phyloP scores from a whole-genome alignment of 495 filamentous ascomycete species.

The Penicillium arizonense region DNA sequence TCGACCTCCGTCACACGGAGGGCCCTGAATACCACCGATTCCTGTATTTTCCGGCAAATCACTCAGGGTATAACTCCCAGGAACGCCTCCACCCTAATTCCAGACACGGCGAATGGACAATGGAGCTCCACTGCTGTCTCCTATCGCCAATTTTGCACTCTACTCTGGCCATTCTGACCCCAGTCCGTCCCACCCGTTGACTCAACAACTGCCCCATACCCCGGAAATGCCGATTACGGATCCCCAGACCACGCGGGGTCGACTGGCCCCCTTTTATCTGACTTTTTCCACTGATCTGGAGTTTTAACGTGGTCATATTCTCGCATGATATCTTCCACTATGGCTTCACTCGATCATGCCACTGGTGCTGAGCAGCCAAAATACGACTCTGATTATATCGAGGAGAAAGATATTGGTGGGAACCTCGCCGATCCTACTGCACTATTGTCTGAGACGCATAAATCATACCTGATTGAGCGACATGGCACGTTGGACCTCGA shows the following conservation, averaged over 20 bases:
- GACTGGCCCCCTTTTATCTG: constrained; percentile 1
- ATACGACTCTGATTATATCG: constrained; percentile 20
- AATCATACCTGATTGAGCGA: constrained; percentile 46
- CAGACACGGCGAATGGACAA: not conserved
- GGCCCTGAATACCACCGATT: not conserved
- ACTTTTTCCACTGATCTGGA: not conserved
- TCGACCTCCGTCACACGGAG: not conserved
- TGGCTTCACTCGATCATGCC: constrained; percentile 3
- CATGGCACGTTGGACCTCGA: constrained; percentile 55
- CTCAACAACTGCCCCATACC: constrained; percentile 6
- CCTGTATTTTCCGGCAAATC: constrained; percentile 5
- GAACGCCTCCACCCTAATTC: not conserved
- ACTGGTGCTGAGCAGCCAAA: constrained; percentile 1
- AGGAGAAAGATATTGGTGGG: constrained; percentile 20
- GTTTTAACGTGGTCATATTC: not conserved
- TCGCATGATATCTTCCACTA: not conserved
- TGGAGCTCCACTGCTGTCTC: not conserved
- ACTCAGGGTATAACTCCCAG: constrained; percentile 2
- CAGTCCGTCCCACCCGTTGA: constrained; percentile 1
- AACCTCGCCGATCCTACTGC: constrained; percentile 8
- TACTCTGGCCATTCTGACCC: not conserved
- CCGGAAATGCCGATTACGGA: constrained; percentile 6
- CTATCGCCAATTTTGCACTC: not conserved
- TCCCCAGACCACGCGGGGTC: constrained; percentile 1
- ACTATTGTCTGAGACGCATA: constrained; percentile 34